A percentile compares a stretch with the other conserved stretches of the same genome.
These are phyloP conservation scores for Helichrysum umbraculigerum DNA, from an alignment of 129 eudicot genomes.

Conservation along the genomic window DNA sequence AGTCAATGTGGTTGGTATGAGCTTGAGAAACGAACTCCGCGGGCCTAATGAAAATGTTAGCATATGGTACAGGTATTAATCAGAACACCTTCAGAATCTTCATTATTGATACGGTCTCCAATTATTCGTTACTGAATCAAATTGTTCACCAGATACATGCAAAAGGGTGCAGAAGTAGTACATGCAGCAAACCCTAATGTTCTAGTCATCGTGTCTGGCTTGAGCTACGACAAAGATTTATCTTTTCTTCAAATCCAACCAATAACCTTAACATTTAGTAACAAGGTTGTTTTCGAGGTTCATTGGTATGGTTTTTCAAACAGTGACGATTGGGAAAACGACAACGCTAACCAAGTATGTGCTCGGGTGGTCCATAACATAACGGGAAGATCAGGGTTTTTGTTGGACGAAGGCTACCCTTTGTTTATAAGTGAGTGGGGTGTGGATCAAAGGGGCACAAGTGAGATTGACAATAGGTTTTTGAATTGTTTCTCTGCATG, in stretches of 20 bases:
- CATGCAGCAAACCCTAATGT: slow-evolving; percentile 70
- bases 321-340: slow-evolving; percentile 56
- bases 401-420: slow-evolving; percentile 77
- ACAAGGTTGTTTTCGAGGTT: slow-evolving; percentile 66
- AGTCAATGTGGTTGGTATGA: slow-evolving; percentile 73
- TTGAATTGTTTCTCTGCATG: slow-evolving; percentile 69
- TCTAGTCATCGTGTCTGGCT: slow-evolving; percentile 72
- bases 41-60: slow-evolving; percentile 67
- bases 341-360: slow-evolving; percentile 73
- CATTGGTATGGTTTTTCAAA: slow-evolving; percentile 80
- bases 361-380: slow-evolving; percentile 41
- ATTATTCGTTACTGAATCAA: not conserved
- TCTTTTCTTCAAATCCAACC: slow-evolving; percentile 47
- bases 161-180: slow-evolving; percentile 80
- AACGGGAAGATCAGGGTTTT: slow-evolving; percentile 54
- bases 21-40: slow-evolving; percentile 85
- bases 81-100: not conserved
- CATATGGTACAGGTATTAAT: slow-evolving; percentile 81
- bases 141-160: slow-evolving; percentile 66
- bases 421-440: slow-evolving; percentile 87
- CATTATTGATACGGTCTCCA: not conserved
- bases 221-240: slow-evolving; percentile 58
- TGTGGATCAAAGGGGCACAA: slow-evolving; percentile 72
- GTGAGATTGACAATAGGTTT: slow-evolving; percentile 74
- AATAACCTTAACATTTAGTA: slow-evolving; percentile 46